These are phyloP conservation scores for Cryphonectria parasitica DNA, from an alignment of 2,329 filamentous ascomycete species.

Conservation along the genomic window DNA sequence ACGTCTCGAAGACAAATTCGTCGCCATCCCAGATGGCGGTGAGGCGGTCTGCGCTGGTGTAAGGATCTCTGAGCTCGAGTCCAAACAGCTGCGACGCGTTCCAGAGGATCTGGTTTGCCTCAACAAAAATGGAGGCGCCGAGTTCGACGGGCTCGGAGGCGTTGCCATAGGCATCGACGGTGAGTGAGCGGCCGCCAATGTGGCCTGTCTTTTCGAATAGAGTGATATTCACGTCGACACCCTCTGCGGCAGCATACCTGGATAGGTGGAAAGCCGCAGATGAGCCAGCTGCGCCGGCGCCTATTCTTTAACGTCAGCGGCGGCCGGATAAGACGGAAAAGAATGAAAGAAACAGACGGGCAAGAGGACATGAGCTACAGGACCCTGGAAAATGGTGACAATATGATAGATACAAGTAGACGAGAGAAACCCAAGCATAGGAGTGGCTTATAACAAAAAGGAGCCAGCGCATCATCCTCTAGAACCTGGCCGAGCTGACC, in stretches of 20 bases:
- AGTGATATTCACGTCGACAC: constrained; percentile 74
- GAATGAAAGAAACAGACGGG: background rate
- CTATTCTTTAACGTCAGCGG: constrained; percentile 48
- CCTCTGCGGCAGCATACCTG: constrained; percentile 67
- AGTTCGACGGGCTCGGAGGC: constrained; percentile 74
- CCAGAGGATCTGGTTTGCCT: constrained; percentile 80
- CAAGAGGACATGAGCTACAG: background rate
- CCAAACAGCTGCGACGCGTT: constrained; percentile 73
- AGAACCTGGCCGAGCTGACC: background rate
- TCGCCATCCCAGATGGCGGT: constrained; percentile 86
- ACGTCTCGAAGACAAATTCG: constrained; percentile 70
- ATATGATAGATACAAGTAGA: background rate
- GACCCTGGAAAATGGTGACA: background rate
- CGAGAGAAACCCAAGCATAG: background rate
- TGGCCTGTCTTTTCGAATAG: constrained; percentile 80
- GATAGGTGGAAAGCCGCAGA: constrained; percentile 84
- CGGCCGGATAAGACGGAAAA: background rate
- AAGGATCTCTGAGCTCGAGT: constrained; percentile 58
- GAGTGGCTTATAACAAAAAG: background rate
- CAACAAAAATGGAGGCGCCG: constrained; percentile 89
- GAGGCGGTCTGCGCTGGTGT: constrained; percentile 54
- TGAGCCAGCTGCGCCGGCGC: constrained; percentile 86
- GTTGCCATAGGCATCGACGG: constrained; percentile 75
- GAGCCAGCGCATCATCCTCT: background rate
- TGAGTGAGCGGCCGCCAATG: constrained; percentile 86